Evolutionary conservation across 1,139 yeast genomes (phyloP), one percentile per base, ranked within the genome.

Genomic region (Blastobotrys capitulatus): DNA sequence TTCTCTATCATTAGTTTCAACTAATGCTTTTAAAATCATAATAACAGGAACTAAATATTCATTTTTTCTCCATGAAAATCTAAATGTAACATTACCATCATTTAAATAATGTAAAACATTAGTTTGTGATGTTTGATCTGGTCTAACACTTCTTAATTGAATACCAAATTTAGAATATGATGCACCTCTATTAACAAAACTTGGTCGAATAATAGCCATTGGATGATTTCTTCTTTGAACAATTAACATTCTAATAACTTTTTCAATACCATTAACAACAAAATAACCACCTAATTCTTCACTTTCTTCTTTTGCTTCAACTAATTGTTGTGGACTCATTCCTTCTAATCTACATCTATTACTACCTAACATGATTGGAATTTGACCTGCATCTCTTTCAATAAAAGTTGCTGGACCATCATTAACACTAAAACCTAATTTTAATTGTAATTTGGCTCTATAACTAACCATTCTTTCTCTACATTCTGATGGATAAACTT

Each of bases 211-310:
- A 60, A 92, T 82, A 9, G 97, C 97, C 96, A 92, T 88, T 19
- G 97, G 95, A 66, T 89, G 97, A 68, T 94, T 92, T 69, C 98
- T 79, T 70, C 97, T 84, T 72, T 92, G 98, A 19, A 92, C 97
- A 74, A 92, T 89, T 68, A 94, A 80, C 97, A 92, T 88, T 72
- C 98, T 87, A 62, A 92, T 82, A 61, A 92, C 76, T 70, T 92
- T 94, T 69, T 92, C 99, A 60, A 90, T 89, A 74, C 98, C 99
- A 66, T 92, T 92, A 52, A 92, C 92, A 58, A 92, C 80, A 67
- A 94, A 92, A 68, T 92, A 92, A 34, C 98, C 99, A 55, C 99
- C 98, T 54, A 89, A 73, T 67, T 92, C 99, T 66, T 94, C 98
- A 40, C 89, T 78, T 68, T 94, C 98, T 70, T 92, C 99, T 65